Conservation (phyloP, 805 yeast species). For the Peterozyma toletana region DNA sequence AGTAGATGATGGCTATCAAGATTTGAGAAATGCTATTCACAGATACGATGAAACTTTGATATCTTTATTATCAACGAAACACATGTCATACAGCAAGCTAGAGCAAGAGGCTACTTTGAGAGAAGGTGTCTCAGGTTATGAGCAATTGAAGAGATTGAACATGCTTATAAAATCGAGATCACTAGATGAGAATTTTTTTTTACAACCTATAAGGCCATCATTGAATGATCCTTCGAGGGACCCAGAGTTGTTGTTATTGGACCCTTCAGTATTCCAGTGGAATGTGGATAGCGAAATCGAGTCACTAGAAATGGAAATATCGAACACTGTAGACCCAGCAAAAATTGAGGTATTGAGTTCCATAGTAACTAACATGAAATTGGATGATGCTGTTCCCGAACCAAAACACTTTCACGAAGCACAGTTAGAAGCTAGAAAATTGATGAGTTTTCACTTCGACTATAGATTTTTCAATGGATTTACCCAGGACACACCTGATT, state of each 20-base stretch:
- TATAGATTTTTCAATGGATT: conserved; percentile 33
- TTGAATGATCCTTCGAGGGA: too few species aligned
- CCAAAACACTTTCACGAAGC: conserved; percentile 37
- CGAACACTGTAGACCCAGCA: not conserved
- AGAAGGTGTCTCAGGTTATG: conserved; percentile 1
- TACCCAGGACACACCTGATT: conserved; percentile 15
- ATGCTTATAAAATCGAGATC: not conserved
- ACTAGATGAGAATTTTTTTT: too few species aligned
- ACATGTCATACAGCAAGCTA: too few species aligned
- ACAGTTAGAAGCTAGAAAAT: conserved; percentile 18
- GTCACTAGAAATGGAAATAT: not conserved
- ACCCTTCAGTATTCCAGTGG: conserved; percentile 1
- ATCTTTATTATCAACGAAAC: too few species aligned
- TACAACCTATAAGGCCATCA: too few species aligned
- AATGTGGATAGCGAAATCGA: not conserved
- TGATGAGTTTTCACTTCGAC: conserved; percentile 35
- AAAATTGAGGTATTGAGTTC: too few species aligned
- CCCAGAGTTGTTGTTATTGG: not conserved
- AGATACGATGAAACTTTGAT: too few species aligned
- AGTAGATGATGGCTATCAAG: conserved; percentile 2
- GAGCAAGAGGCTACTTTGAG: not conserved
- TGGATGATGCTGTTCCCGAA: not conserved
- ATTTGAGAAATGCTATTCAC: not conserved
- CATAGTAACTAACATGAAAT: too few species aligned
- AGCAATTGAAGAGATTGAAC: not conserved